These are phyloP conservation scores for Canavalia ensiformis DNA, from an alignment of 306 rosid genomes.

Conservation along the genomic window DNA sequence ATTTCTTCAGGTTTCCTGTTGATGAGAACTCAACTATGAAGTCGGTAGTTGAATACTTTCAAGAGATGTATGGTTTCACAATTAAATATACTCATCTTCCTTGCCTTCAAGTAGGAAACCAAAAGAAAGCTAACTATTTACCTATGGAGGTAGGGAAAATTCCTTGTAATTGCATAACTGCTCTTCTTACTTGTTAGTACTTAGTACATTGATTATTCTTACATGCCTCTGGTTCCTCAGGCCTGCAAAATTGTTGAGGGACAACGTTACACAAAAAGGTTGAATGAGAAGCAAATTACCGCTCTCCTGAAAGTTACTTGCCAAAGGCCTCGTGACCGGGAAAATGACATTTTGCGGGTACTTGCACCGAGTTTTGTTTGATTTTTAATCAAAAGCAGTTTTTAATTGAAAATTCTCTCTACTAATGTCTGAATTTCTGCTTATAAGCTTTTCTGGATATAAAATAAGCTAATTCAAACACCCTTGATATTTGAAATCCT, in stretches of 20 bases:
- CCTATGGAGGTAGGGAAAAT: constrained; percentile 87
- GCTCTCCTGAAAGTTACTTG: constrained; percentile 91
- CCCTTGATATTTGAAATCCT: too few species aligned
- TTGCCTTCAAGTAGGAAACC: constrained; percentile 99
- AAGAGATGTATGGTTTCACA: constrained; percentile 97
- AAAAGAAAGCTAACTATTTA: constrained; percentile 94
- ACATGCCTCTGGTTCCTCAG: constrained; percentile 56
- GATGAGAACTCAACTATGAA: constrained; percentile 96
- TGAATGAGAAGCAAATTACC: constrained; percentile 96
- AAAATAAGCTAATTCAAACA: not conserved
- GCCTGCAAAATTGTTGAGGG: constrained; percentile 99
- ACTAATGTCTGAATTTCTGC: not conserved
- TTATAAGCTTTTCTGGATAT: not conserved
- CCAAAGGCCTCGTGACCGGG: constrained; percentile 97
- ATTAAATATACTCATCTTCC: constrained; percentile 96
- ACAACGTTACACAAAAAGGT: constrained; percentile 91
- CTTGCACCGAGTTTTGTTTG: not conserved
- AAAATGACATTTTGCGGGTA: constrained; percentile 92
- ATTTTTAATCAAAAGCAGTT: not conserved
- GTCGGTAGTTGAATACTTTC: constrained; percentile 95
- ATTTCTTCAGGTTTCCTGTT: constrained; percentile 80
- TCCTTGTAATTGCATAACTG: constrained; percentile 23
- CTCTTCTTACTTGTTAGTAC: constrained; percentile 19
- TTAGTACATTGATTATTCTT: constrained; percentile 18
- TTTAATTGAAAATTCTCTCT: constrained; percentile 20